Percentiles rank a stretch among this genome's conserved stretches.
These are phyloP conservation scores for Penicillium egyptiacum DNA, from an alignment of 495 filamentous ascomycete genomes.

Conservation along the genomic window DNA sequence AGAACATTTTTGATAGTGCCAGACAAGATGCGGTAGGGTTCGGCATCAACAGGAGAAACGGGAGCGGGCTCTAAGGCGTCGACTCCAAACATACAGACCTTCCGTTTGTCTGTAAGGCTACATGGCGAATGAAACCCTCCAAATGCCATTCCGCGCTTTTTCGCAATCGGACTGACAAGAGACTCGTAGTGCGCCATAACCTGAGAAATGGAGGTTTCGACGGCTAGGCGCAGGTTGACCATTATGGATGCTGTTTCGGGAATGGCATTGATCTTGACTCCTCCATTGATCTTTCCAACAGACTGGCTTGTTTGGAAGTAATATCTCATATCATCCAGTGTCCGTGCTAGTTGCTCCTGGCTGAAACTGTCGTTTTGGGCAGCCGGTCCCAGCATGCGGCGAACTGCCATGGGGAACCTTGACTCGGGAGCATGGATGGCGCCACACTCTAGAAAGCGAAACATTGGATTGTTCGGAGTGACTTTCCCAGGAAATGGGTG, in stretches of 20 bases:
- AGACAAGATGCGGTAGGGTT: conserved; percentile 45
- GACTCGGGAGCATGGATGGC: conserved; percentile 15
- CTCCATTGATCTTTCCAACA: conserved; percentile 54
- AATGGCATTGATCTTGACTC: conserved; percentile 60
- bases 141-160: conserved; percentile 53
- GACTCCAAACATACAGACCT: conserved; percentile 25
- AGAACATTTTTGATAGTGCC: conserved; percentile 57
- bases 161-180: conserved; percentile 46
- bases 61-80: conserved; percentile 48
- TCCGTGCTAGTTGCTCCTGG: conserved; percentile 9
- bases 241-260: conserved; percentile 53
- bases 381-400: conserved; percentile 4
- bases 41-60: conserved; percentile 50
- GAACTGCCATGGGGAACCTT: conserved; percentile 13
- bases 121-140: conserved; percentile 42
- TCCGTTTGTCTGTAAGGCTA: conserved; percentile 33
- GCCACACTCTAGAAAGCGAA: conserved; percentile 15
- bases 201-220: conserved; percentile 26
- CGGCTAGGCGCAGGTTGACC: conserved; percentile 59
- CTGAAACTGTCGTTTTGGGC: neutral
- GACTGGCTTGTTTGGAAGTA: conserved; percentile 29
- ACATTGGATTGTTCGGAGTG: conserved; percentile 20
- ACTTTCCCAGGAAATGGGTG: conserved; percentile 43
- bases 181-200: conserved; percentile 42
- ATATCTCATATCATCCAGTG: conserved; percentile 14